Evolutionary conservation across 129 eudicot genomes (phyloP).

Genomic region (Flaveria robusta): DNA sequence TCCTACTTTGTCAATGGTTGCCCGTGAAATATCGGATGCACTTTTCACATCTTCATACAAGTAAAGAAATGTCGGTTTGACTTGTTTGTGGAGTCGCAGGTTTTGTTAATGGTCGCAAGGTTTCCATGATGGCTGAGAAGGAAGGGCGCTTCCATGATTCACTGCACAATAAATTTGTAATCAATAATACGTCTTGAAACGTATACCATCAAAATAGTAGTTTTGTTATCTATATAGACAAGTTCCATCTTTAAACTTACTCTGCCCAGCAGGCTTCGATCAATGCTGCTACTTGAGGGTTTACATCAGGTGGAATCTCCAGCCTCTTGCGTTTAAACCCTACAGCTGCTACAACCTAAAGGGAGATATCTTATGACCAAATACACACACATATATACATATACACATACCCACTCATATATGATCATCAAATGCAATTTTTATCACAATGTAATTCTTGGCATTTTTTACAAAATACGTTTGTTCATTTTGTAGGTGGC

Average conservation of each 20-base stretch:
- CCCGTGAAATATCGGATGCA: background rate
- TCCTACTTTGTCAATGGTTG: slow-evolving; percentile 25
- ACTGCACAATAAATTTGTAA: slow-evolving; percentile 38
- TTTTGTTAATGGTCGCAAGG: slow-evolving; percentile 42
- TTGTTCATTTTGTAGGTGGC: background rate
- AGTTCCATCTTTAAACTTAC: slow-evolving; percentile 43
- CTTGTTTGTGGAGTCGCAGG: slow-evolving; percentile 47
- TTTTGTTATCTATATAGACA: background rate
- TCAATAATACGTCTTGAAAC: background rate
- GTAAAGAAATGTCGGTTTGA: slow-evolving; percentile 37
- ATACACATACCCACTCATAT: background rate
- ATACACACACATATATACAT: background rate
- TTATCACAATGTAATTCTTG: background rate
- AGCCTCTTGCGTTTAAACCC: slow-evolving; percentile 79
- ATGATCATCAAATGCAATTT: background rate
- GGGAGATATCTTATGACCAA: background rate
- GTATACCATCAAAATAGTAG: background rate
- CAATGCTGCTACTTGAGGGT: slow-evolving; percentile 70
- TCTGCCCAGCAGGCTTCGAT: slow-evolving; percentile 88
- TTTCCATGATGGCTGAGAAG: slow-evolving; percentile 66
- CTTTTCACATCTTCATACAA: slow-evolving; percentile 6
- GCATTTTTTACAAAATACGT: background rate
- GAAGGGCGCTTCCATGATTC: slow-evolving; percentile 82
- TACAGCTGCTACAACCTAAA: slow-evolving; percentile 86
- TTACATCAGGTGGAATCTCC: slow-evolving; percentile 68